Evolutionary conservation across 225 moss, liverwort and hornwort genomes (phyloP).

Genomic region (Bryum argenteum): DNA sequence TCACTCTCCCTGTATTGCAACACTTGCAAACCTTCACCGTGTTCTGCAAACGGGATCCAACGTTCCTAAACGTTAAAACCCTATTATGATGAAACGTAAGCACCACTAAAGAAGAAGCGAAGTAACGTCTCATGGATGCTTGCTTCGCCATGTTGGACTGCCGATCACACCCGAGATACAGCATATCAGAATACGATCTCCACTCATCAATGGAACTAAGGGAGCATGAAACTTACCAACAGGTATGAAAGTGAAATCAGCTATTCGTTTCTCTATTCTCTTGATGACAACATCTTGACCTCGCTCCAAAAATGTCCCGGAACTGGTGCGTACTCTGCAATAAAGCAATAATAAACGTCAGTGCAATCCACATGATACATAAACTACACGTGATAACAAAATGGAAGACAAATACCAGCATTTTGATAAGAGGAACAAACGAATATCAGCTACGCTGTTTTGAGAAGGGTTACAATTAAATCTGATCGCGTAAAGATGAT

Average conservation of each 20-base stretch:
- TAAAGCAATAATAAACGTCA: slow-evolving; percentile 14
- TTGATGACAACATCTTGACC: slow-evolving; percentile 74
- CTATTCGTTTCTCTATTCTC: slow-evolving; percentile 83
- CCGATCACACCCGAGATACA: slow-evolving; percentile 7
- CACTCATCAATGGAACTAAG: background rate
- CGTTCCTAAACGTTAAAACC: slow-evolving; percentile 5
- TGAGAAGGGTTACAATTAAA: background rate
- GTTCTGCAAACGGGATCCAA: slow-evolving; percentile 57
- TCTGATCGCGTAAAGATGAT: slow-evolving; percentile 8
- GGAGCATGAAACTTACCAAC: slow-evolving; percentile 50
- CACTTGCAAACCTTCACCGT: slow-evolving; percentile 99
- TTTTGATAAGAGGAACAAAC: background rate
- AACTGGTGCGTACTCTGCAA: slow-evolving; percentile 94
- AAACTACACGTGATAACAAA: slow-evolving; percentile 5
- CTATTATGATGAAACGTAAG: slow-evolving; percentile 4
- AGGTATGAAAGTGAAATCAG: slow-evolving; percentile 91
- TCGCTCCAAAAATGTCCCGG: slow-evolving; percentile 92
- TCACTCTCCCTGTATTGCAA: slow-evolving; percentile 94
- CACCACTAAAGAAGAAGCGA: background rate
- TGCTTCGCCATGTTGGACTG: background rate
- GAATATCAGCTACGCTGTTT: background rate
- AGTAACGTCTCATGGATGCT: slow-evolving; percentile 1
- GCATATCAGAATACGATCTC: background rate
- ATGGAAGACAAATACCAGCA: background rate
- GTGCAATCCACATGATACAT: slow-evolving; percentile 4